phyloP scores from a whole-genome alignment of 257 asterid species.

The Solanum gandarillasii region DNA sequence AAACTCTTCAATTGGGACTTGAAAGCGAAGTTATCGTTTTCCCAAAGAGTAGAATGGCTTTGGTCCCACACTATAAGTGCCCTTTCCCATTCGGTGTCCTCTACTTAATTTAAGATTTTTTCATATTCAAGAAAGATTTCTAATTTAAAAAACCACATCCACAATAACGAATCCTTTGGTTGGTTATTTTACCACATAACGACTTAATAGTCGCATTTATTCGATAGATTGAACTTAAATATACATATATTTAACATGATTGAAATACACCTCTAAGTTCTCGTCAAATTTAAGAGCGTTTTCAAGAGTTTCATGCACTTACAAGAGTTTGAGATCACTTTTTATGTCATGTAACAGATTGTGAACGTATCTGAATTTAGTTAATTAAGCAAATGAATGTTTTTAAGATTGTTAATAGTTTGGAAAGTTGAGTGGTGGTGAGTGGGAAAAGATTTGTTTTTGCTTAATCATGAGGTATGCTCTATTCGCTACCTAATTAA shows the following conservation, averaged over 20 bases:
- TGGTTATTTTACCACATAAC: background rate
- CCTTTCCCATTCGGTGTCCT: too few relatives aligned
- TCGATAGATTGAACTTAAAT: too few relatives aligned
- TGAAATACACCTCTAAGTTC: too few relatives aligned
- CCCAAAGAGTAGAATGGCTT: background rate
- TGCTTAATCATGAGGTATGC: background rate
- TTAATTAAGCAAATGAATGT: background rate
- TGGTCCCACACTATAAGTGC: background rate
- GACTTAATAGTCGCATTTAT: too few relatives aligned
- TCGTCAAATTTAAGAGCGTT: too few relatives aligned
- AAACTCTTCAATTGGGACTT: background rate
- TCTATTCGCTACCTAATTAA: background rate
- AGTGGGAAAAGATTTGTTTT: background rate
- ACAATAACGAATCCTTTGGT: too few relatives aligned
- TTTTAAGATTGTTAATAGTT: too few relatives aligned
- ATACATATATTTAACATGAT: too few relatives aligned
- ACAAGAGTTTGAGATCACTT: too few relatives aligned
- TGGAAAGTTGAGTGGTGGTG: background rate
- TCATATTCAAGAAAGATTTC: too few relatives aligned
- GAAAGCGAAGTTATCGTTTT: background rate
- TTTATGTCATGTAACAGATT: background rate
- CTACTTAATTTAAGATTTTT: rapidly evolving
- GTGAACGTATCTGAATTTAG: too few relatives aligned
- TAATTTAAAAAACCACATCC: background rate
- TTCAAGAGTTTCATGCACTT: rapidly evolving